Conservation (phyloP, 1,139 yeast species). For the Yueomyces sp. region DNA sequence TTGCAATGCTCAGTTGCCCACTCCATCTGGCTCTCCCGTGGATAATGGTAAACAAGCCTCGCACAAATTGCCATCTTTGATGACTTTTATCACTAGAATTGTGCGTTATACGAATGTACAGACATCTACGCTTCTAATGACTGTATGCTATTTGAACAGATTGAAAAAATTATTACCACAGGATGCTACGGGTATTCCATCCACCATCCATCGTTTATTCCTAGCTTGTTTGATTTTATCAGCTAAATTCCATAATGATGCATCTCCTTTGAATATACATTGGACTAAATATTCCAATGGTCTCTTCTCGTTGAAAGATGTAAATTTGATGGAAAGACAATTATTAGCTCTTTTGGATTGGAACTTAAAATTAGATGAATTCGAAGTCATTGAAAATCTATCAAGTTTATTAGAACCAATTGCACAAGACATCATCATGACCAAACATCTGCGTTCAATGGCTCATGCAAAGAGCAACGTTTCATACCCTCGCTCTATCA, state of each 20-base stretch:
- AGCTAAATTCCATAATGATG: conserved; percentile 64
- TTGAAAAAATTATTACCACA: conserved; percentile 48
- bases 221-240: conserved; percentile 61
- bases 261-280: conserved; percentile 62
- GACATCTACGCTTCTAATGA: conserved; percentile 65
- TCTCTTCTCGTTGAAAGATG: conserved; percentile 51
- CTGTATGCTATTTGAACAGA: conserved; percentile 54
- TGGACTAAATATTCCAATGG: conserved; percentile 76
- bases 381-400: conserved; percentile 39
- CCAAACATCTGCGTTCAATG: not conserved
- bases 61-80: conserved; percentile 44
- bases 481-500: not conserved
- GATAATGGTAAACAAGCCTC: conserved; percentile 7
- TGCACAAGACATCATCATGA: conserved; percentile 31
- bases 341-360: conserved; percentile 54
- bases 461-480: not conserved
- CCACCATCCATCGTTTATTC: conserved; percentile 67
- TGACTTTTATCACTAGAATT: conserved; percentile 59
- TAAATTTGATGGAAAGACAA: conserved; percentile 73
- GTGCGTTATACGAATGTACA: conserved; percentile 65
- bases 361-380: conserved; percentile 47
- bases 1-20: conserved; percentile 5
- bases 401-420: conserved; percentile 50
- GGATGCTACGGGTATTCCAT: conserved; percentile 64
- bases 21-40: conserved; percentile 8